Evolutionary conservation across 2,329 filamentous ascomycete genomes (phyloP), one percentile per base, ranked within the genome.

Genomic region (Annulohypoxylon truncatum): DNA sequence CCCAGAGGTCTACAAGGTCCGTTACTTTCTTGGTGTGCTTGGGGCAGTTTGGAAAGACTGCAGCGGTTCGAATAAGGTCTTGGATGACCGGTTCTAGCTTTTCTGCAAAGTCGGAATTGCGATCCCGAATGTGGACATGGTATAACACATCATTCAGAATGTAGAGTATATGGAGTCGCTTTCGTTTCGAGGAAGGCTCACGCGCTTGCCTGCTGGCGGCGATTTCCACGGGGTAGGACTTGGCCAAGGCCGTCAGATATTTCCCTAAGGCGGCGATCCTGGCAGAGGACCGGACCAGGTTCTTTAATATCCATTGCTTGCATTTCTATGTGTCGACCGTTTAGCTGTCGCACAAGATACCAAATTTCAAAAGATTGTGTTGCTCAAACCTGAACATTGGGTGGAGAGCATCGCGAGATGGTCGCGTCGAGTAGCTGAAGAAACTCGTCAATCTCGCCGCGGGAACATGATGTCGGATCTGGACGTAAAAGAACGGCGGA

Each of bases 301-400:
- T 87, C 73, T 86, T 85, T 76, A 94, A 80, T 74, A 95, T 90
- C 93, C 93, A 97, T 80, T 87, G 84, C 86, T 94, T 97, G 86
- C 92, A 94, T 84, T 88, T 92, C 94, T 97, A 87, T 72, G 71
- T 70, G 68, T 73, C 71, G 74, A 77, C 71, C 60, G 74, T 77
- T 77, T 77, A 77, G 75, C 69, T 62, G 71, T 74, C 71, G 73
- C 68, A 73, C 73, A 69, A 72, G 72, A 75, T 71, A 75, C 75
- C 76, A 72, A 76, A 68, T 78, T 79, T 82, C 80, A 80, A 76
- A 72, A 77, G 70, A 71, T 76, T 77, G 73, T 77, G 74, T 80
- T 79, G 79, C 77, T 84, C 90, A 93, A 92, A 96, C 92, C 92
- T 96, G 92, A 85, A 96, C 90, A 83, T 95, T 94, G 83, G 84